A percentile compares a stretch with the other conserved stretches of the same genome.
Conservation (phyloP, 108 stramenopile genomes). For the Skeletonema marinoi region DNA sequence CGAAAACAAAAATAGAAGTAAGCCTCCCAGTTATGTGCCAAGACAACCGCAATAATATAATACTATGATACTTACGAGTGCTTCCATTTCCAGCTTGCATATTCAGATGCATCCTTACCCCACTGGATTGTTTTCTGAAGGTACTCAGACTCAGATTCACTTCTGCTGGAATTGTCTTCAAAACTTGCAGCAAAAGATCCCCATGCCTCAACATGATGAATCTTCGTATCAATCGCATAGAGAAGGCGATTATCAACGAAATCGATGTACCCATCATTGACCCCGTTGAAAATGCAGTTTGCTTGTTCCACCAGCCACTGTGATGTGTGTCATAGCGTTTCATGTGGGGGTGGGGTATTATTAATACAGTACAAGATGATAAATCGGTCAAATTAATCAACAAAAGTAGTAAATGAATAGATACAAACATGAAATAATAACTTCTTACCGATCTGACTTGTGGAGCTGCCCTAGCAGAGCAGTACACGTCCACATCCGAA, state of each 20-base stretch:
- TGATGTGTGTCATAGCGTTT: background rate
- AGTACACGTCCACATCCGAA: conserved; percentile 31
- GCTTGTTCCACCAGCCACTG: conserved; percentile 22
- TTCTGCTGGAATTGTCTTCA: too few relatives aligned
- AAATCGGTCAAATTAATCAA: background rate
- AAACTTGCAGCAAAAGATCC: background rate
- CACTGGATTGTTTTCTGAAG: background rate
- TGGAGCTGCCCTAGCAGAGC: conserved; percentile 22
- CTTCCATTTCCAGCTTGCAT: conserved; percentile 4
- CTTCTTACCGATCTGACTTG: conserved; percentile 23
- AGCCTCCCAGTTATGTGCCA: too few relatives aligned
- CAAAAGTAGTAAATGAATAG: background rate
- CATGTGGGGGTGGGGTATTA: too few relatives aligned
- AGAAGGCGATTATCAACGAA: background rate
- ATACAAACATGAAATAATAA: background rate
- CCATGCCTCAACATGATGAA: background rate
- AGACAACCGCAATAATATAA: too few relatives aligned
- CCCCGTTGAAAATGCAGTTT: conserved; percentile 12
- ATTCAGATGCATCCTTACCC: conserved; percentile 1
- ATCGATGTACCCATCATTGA: conserved; percentile 10
- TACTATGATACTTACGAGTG: background rate
- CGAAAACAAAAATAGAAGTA: too few relatives aligned
- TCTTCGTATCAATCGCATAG: conserved; percentile 15
- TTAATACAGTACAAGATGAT: too few relatives aligned
- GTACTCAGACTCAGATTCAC: too few relatives aligned